These are phyloP conservation scores for Tilletia indica DNA, from an alignment of 1,284 basidiomycete genomes.

Conservation along the genomic window DNA sequence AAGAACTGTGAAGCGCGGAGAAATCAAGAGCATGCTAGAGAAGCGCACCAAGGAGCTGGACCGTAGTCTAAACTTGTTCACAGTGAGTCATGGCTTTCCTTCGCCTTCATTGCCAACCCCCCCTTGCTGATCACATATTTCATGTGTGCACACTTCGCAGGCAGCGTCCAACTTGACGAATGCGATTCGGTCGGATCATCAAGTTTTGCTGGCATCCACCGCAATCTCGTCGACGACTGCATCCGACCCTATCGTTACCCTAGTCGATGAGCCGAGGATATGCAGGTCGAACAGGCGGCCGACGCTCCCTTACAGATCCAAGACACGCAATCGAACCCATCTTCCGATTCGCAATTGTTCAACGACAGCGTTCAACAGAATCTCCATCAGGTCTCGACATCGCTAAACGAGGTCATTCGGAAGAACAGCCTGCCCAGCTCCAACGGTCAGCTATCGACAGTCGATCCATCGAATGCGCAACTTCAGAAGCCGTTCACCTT, in stretches of 20 bases:
- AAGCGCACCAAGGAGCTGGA: neutral
- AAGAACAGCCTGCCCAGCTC: neutral
- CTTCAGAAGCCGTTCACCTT: neutral
- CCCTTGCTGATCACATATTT: no score
- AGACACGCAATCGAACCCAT: neutral
- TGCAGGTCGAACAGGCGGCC: no score
- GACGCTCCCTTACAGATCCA: no score
- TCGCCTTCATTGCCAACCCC: no score
- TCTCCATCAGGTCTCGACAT: neutral
- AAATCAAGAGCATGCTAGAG: neutral
- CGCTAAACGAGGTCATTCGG: neutral
- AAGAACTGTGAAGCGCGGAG: neutral
- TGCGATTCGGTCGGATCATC: neutral
- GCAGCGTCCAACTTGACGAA: neutral
- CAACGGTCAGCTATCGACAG: no score
- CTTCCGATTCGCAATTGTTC: neutral
- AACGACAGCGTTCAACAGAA: neutral
- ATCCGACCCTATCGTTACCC: no score
- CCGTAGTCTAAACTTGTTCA: neutral
- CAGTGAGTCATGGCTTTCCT: no score
- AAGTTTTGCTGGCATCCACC: neutral
- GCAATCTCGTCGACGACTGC: no score
- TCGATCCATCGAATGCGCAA: no score
- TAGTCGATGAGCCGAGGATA: no score
- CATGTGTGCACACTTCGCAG: no score